phyloP scores from a whole-genome alignment of 208 protist species.

The Plasmodiophora brassicae region DNA sequence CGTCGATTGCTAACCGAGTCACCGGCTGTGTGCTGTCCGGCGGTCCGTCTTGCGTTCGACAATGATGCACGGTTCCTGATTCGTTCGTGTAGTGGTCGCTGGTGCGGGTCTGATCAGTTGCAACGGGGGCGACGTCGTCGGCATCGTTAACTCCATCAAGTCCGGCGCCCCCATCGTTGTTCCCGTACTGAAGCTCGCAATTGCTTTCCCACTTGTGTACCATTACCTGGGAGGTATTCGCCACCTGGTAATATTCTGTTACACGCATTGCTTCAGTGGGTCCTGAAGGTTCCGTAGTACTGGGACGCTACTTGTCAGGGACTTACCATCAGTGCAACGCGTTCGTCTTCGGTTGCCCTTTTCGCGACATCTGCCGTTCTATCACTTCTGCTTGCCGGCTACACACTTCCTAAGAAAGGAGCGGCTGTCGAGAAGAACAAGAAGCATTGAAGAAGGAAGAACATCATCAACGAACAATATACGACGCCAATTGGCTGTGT shows the following conservation, averaged over 20 bases:
- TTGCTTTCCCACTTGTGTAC: constrained; percentile 39
- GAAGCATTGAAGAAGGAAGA: too few species aligned
- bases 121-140: background rate
- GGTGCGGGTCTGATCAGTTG: background rate
- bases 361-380: background rate
- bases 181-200: constrained; percentile 9
- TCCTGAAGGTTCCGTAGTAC: background rate
- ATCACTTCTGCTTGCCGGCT: background rate
- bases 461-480: background rate
- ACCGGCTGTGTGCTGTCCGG: constrained; percentile 30
- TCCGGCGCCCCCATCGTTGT: background rate
- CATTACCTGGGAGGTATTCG: constrained; percentile 42
- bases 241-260: constrained; percentile 28
- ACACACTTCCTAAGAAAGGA: background rate
- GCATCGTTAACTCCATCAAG: constrained; percentile 5
- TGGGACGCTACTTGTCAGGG: constrained; percentile 14
- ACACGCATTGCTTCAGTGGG: background rate
- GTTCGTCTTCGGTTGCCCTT: background rate
- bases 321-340: background rate
- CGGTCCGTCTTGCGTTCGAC: constrained; percentile 14
- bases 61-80: background rate
- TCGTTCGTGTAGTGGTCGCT: background rate
- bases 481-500: background rate
- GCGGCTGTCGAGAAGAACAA: too few species aligned
- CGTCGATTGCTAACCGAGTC: constrained; percentile 39